Conservation (phyloP, 768 basidiomycete species). For the Leucogyrophana mollusca region DNA sequence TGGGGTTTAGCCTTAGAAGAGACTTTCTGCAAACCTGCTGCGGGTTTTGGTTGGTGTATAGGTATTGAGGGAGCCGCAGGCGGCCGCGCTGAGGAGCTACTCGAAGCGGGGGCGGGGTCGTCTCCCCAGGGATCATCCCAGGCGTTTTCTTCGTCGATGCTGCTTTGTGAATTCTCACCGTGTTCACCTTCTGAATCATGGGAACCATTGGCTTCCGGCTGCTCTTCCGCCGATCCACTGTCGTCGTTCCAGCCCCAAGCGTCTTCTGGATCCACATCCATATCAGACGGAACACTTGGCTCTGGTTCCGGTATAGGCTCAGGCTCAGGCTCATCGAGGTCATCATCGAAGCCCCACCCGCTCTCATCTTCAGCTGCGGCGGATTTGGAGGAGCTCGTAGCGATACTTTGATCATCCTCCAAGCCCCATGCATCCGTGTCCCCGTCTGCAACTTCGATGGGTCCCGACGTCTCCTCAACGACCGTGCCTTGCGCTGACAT, state of each 20-base stretch:
- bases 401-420: slow-evolving; percentile 38
- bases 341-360: slow-evolving; percentile 57
- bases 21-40: slow-evolving; percentile 59
- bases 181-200: slow-evolving; percentile 21
- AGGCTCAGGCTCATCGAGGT: slow-evolving; percentile 25
- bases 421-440: slow-evolving; percentile 44
- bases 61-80: slow-evolving; percentile 28
- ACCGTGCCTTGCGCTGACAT: slow-evolving; percentile 3
- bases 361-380: slow-evolving; percentile 31
- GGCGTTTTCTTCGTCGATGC: slow-evolving; percentile 42
- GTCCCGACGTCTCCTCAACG: not conserved
- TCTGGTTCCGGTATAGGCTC: slow-evolving; percentile 24
- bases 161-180: no score
- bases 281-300: slow-evolving; percentile 12
- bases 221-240: slow-evolving; percentile 31
- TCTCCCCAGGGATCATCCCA: slow-evolving; percentile 77
- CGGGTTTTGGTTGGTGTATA: slow-evolving; percentile 42
- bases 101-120: slow-evolving; percentile 25
- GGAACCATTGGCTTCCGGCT: slow-evolving; percentile 26
- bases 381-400: slow-evolving; percentile 23
- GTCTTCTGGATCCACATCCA: slow-evolving; percentile 43
- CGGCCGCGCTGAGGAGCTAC: slow-evolving; percentile 25
- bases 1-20: slow-evolving; percentile 26
- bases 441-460: not conserved
- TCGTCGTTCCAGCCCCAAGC: slow-evolving; percentile 82